Percentiles rank a stretch among this genome's conserved stretches.
These are phyloP conservation scores for Hanseniaspora singularis DNA, from an alignment of 805 yeast genomes.

Conservation along the genomic window DNA sequence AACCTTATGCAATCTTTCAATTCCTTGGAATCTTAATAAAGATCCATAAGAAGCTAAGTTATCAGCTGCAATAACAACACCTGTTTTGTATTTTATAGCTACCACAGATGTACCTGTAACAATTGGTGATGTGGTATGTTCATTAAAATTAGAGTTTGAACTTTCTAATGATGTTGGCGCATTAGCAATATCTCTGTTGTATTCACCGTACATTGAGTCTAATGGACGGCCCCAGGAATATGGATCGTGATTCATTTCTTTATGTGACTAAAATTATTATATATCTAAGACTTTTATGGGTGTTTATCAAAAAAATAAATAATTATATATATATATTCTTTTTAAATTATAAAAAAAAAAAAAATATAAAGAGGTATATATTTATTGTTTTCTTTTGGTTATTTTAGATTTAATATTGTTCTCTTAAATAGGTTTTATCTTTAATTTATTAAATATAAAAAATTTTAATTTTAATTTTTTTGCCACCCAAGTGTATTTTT, in stretches of 20 bases:
- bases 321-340: no score
- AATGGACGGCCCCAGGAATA: slow-evolving; percentile 91
- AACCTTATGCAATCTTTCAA: slow-evolving; percentile 73
- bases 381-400: no score
- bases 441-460: no score
- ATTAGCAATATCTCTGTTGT: slow-evolving; percentile 61
- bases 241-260: slow-evolving; percentile 85
- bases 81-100: slow-evolving; percentile 79
- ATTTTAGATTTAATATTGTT: no score
- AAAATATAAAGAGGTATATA: no score
- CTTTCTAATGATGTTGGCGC: slow-evolving; percentile 10
- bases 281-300: no score
- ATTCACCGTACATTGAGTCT: slow-evolving; percentile 66
- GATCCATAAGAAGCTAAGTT: slow-evolving; percentile 90
- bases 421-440: no score
- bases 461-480: neutral
- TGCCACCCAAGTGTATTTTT: no score
- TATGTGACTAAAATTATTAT: no score
- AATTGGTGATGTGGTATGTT: slow-evolving; percentile 87
- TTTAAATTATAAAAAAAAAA: no score
- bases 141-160: slow-evolving; percentile 53
- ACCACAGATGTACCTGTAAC: slow-evolving; percentile 95
- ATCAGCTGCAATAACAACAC: slow-evolving; percentile 91
- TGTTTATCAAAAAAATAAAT: no score
- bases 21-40: slow-evolving; percentile 68